phyloP scores from a whole-genome alignment of 345 rosid genomes.

The Capsella bursapastoris region DNA sequence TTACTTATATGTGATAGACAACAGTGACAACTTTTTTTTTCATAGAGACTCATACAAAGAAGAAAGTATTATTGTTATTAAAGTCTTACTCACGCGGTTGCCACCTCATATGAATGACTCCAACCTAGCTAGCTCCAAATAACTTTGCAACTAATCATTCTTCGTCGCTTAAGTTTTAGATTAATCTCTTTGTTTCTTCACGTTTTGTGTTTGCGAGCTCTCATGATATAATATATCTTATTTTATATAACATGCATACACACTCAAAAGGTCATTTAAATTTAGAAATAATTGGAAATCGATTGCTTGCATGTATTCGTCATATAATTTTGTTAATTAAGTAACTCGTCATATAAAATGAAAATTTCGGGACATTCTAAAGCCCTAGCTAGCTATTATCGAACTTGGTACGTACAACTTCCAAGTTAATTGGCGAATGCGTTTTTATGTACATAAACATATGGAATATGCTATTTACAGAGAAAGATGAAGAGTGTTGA shows the following conservation, averaged over 20 bases:
- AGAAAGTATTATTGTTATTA: constrained; percentile 1
- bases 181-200: background rate
- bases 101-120: background rate
- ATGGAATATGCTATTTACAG: constrained; percentile 15
- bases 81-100: constrained; percentile 30
- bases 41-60: background rate
- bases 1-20: constrained; percentile 18
- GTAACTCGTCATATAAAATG: background rate
- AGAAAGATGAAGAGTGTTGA: constrained; percentile 25
- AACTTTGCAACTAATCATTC: constrained; percentile 7
- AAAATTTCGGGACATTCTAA: background rate
- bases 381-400: background rate
- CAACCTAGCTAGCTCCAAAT: background rate
- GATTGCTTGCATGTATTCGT: background rate
- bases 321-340: too few species aligned
- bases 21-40: constrained; percentile 3
- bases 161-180: background rate
- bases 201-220: background rate
- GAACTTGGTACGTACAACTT: background rate
- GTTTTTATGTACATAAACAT: background rate
- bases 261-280: too few species aligned
- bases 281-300: background rate
- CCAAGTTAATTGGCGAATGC: background rate
- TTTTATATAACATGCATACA: too few species aligned
- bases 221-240: background rate